Evolutionary conservation across 495 filamentous ascomycete genomes (phyloP).

Genomic region (Halenospora varia): DNA sequence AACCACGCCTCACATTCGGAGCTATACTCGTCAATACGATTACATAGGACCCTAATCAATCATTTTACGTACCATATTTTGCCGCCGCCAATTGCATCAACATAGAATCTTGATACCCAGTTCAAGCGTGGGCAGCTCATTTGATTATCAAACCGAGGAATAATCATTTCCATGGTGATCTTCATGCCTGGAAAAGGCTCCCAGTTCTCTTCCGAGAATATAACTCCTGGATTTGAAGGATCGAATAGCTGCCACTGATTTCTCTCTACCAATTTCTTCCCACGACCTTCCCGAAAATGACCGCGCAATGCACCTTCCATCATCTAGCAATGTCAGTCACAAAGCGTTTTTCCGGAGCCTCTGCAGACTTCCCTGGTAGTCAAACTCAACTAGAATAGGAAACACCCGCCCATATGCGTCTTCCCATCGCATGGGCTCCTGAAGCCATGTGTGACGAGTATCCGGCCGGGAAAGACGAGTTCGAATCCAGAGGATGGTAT

Average conservation of each 20-base stretch:
- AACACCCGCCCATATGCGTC: conserved; percentile 2
- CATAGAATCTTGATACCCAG: not conserved
- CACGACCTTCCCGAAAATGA: not conserved
- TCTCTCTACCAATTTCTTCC: not conserved
- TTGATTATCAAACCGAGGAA: not conserved
- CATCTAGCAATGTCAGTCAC: too few relatives aligned
- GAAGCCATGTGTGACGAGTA: conserved; percentile 7
- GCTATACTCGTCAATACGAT: not conserved
- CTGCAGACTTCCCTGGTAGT: too few relatives aligned
- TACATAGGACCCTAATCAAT: not conserved
- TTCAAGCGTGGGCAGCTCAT: not conserved
- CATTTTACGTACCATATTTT: not conserved
- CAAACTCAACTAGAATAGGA: conserved; percentile 6
- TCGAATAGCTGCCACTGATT: not conserved
- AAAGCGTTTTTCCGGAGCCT: too few relatives aligned
- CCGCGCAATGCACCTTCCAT: not conserved
- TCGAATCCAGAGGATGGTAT: not conserved
- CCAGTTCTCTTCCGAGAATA: conserved; percentile 3
- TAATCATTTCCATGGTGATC: conserved; percentile 7
- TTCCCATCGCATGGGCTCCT: conserved; percentile 7
- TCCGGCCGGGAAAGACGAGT: not conserved
- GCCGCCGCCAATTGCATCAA: conserved; percentile 1
- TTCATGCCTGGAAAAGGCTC: conserved; percentile 4
- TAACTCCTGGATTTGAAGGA: not conserved
- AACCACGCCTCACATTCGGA: not conserved